These are phyloP conservation scores for Purpureocillium takamizusanense DNA, from an alignment of 2,329 filamentous ascomycete genomes.

Conservation along the genomic window DNA sequence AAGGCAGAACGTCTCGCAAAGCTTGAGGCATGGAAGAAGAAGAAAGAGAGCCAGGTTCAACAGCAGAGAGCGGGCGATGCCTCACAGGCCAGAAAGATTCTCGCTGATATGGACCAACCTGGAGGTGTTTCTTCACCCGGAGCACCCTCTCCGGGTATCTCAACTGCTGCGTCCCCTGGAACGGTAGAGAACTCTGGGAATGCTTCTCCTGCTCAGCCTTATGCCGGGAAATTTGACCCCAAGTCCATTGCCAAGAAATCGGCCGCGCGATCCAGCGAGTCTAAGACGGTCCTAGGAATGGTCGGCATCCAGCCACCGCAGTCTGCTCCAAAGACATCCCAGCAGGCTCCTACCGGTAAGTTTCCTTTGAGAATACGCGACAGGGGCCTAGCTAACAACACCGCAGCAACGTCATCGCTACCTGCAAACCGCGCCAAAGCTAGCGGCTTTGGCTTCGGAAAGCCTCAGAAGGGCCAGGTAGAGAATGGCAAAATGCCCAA, in stretches of 20 bases:
- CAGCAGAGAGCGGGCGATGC: slow-evolving; percentile 62
- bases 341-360: slow-evolving; percentile 27
- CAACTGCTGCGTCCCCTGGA: slow-evolving; percentile 41
- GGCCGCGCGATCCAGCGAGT: slow-evolving; percentile 46
- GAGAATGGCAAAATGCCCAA: slow-evolving; percentile 58
- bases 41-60: slow-evolving; percentile 66
- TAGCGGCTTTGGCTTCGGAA: slow-evolving; percentile 75
- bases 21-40: slow-evolving; percentile 86
- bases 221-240: slow-evolving; percentile 75
- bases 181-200: slow-evolving; percentile 31
- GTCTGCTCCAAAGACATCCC: slow-evolving; percentile 16
- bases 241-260: slow-evolving; percentile 80
- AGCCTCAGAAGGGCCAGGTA: slow-evolving; percentile 52
- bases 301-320: slow-evolving; percentile 31
- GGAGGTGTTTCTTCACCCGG: slow-evolving; percentile 37
- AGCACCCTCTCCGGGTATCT: slow-evolving; percentile 40
- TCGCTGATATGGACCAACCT: slow-evolving; percentile 67
- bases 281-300: slow-evolving; percentile 38
- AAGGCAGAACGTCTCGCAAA: slow-evolving; percentile 75
- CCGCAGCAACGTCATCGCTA: slow-evolving; percentile 37
- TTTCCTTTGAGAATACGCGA: neutral
- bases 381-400: slow-evolving; percentile 13
- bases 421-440: slow-evolving; percentile 66
- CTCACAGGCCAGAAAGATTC: slow-evolving; percentile 55
- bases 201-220: slow-evolving; percentile 46